Evolutionary conservation across 208 protist species (phyloP).

Genomic region (Blastocrithidia nonstop): DNA sequence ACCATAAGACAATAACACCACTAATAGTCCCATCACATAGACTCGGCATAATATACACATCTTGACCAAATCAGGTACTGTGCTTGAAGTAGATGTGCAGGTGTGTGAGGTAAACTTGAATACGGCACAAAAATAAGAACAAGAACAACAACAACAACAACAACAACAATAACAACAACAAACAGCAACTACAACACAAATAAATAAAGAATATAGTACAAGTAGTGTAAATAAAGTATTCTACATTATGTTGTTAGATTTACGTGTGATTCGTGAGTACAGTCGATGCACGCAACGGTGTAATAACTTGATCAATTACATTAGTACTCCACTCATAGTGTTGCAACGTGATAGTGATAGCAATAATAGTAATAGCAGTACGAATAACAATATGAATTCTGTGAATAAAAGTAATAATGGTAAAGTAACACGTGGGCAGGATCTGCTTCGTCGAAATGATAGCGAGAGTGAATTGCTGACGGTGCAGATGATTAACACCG

Average conservation of each 20-base stretch:
- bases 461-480: no score
- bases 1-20: no score
- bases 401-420: background rate
- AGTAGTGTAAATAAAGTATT: background rate
- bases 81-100: no score
- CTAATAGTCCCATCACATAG: no score
- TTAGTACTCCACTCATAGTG: background rate
- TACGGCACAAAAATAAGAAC: background rate
- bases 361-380: constrained; percentile 1
- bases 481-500: no score
- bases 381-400: background rate
- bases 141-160: background rate
- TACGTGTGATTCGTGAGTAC: background rate
- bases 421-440: no score
- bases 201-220: background rate
- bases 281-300: background rate
- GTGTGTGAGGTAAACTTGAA: no score
- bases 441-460: no score
- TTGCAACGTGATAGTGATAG: constrained; percentile 1
- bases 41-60: no score
- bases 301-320: background rate
- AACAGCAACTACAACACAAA: background rate
- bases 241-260: background rate
- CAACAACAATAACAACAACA: constrained; percentile 1
- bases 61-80: no score